These are phyloP conservation scores for Multifurca ochricompacta DNA, from an alignment of 768 basidiomycete genomes.

Conservation along the genomic window DNA sequence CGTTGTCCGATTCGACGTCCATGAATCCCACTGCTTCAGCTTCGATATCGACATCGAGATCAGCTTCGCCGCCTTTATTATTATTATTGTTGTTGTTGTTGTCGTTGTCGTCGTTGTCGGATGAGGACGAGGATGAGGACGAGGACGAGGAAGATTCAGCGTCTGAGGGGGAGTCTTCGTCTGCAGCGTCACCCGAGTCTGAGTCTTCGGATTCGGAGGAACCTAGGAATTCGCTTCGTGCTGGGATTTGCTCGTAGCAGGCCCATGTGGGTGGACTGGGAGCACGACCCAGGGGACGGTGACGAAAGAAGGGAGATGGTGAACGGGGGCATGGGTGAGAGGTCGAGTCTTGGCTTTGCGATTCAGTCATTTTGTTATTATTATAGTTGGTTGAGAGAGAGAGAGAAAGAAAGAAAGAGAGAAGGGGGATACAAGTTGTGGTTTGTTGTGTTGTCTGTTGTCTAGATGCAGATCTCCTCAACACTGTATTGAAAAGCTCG, in stretches of 20 bases:
- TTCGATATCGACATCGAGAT: conserved; percentile 24
- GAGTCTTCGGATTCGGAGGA: conserved; percentile 33
- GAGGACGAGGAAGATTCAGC: conserved; percentile 28
- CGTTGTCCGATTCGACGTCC: conserved; percentile 19
- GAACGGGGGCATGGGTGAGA: conserved; percentile 18
- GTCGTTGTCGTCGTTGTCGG: conserved; percentile 44
- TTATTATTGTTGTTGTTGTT: conserved; percentile 50
- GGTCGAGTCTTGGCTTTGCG: conserved; percentile 15
- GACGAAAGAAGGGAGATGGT: conserved; percentile 45
- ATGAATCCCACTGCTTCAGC: conserved; percentile 27
- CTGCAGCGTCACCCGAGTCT: conserved; percentile 11
- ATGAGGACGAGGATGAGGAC: conserved; percentile 40
- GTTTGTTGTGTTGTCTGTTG: too few relatives aligned
- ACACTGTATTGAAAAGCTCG: too few relatives aligned
- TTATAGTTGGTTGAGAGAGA: neutral
- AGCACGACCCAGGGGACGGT: conserved; percentile 69
- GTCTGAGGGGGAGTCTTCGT: conserved; percentile 17
- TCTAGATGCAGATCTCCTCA: too few relatives aligned
- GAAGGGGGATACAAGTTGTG: too few relatives aligned
- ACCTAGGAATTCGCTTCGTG: conserved; percentile 9
- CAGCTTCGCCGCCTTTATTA: too few relatives aligned
- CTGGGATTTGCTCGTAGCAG: conserved; percentile 79
- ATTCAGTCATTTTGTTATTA: neutral
- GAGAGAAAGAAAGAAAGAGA: too few relatives aligned
- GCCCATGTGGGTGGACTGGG: conserved; percentile 84